phyloP scores from a whole-genome alignment of 2,329 filamentous ascomycete genomes.

The Cladorrhinum sp. region DNA sequence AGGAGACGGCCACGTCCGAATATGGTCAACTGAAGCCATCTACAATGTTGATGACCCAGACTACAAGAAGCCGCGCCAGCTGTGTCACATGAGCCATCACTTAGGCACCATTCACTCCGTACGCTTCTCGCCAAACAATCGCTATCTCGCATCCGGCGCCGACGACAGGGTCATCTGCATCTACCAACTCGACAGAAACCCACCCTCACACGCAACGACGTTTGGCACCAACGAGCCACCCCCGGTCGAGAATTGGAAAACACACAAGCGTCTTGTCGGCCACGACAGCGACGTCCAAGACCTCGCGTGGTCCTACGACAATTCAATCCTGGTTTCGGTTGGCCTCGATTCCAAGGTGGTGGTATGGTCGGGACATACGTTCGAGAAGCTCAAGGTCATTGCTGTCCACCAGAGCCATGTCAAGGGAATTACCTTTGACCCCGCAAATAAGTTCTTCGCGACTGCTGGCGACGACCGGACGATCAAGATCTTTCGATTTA shows the following conservation, averaged over 20 bases:
- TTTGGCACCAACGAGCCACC: conserved; percentile 89
- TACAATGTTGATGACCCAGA: conserved; percentile 71
- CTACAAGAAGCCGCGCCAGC: conserved; percentile 79
- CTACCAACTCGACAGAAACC: conserved; percentile 82
- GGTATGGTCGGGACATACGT: conserved; percentile 96
- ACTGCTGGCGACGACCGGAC: conserved; percentile 96
- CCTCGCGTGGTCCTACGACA: conserved; percentile 93
- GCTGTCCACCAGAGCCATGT: conserved; percentile 95
- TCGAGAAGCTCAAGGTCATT: conserved; percentile 94
- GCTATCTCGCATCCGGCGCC: conserved; percentile 92
- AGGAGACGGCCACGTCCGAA: conserved; percentile 94
- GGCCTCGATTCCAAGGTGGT: conserved; percentile 97
- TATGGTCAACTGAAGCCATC: conserved; percentile 96
- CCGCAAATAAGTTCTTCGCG: conserved; percentile 98
- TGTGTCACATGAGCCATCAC: conserved; percentile 97
- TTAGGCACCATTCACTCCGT: conserved; percentile 96
- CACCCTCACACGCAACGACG: conserved; percentile 70
- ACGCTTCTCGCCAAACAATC: conserved; percentile 91
- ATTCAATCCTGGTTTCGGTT: conserved; percentile 91
- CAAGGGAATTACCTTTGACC: conserved; percentile 97
- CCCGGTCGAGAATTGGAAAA: conserved; percentile 97
- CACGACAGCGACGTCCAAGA: conserved; percentile 99
- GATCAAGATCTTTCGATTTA: conserved; percentile 96
- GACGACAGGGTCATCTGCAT: conserved; percentile 99
- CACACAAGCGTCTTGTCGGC: conserved; percentile 85